Evolutionary conservation across 192 early-diverging fungal genomes (phyloP).

Genomic region (Backusella morwellensis): DNA sequence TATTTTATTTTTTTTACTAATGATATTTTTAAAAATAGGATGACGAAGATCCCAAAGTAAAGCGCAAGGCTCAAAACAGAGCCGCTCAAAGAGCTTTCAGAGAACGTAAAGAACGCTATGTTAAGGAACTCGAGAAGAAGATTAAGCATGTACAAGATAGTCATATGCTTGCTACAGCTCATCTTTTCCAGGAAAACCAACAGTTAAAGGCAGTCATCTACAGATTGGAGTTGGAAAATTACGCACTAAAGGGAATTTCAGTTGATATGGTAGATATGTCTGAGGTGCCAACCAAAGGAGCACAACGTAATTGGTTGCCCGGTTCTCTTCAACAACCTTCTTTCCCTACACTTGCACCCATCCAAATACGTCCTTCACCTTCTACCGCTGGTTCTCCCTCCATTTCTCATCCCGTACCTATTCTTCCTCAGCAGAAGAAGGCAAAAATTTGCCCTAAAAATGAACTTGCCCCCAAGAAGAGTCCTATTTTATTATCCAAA

Average conservation of each 20-base stretch:
- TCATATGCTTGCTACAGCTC: slow-evolving; percentile 40
- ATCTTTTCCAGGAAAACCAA: slow-evolving; percentile 50
- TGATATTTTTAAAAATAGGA: neutral
- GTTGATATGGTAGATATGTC: neutral
- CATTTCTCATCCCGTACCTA: neutral
- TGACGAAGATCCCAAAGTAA: slow-evolving; percentile 26
- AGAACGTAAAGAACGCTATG: slow-evolving; percentile 83
- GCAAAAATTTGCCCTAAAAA: neutral
- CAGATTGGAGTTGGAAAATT: slow-evolving; percentile 52
- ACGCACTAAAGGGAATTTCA: slow-evolving; percentile 13
- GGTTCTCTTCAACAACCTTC: neutral
- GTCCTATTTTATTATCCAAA: neutral
- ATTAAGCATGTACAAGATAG: slow-evolving; percentile 65
- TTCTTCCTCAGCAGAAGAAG: neutral
- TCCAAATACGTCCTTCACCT: neutral
- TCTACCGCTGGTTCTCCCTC: neutral
- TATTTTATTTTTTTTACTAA: neutral
- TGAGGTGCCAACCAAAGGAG: neutral
- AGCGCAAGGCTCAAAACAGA: slow-evolving; percentile 38
- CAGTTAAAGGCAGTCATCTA: slow-evolving; percentile 46
- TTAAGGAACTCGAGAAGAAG: slow-evolving; percentile 73
- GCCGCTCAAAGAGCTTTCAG: slow-evolving; percentile 42
- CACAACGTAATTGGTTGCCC: neutral
- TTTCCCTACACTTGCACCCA: neutral
- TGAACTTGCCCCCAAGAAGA: neutral